phyloP scores from a whole-genome alignment of 2,329 filamentous ascomycete genomes.

The Geosmithia morbida region DNA sequence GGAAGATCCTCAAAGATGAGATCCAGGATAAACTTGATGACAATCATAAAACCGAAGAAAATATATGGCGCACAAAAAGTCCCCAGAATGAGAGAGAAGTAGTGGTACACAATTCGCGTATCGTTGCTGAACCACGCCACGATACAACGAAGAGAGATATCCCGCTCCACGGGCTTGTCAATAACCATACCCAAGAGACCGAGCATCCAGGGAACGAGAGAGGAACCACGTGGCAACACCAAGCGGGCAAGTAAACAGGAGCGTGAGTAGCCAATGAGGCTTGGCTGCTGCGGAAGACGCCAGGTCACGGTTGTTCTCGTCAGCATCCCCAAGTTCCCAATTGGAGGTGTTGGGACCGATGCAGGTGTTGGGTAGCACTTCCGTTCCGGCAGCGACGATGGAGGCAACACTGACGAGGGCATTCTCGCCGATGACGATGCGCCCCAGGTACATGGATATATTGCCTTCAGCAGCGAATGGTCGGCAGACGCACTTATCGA shows the following conservation, averaged over 20 bases:
- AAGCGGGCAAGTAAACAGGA: constrained; percentile 27
- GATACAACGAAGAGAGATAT: constrained; percentile 22
- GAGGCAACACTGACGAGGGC: constrained; percentile 31
- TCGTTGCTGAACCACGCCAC: constrained; percentile 33
- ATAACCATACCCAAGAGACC: constrained; percentile 30
- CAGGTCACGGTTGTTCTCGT: constrained; percentile 30
- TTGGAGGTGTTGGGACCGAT: constrained; percentile 43
- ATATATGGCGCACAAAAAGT: constrained; percentile 25
- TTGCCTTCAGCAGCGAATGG: constrained; percentile 42
- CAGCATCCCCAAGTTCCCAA: constrained; percentile 34
- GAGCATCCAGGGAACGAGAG: constrained; percentile 27
- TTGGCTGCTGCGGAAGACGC: constrained; percentile 19
- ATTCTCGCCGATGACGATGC: constrained; percentile 32
- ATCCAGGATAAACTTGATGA: constrained; percentile 25
- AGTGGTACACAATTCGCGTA: constrained; percentile 32
- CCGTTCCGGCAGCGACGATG: constrained; percentile 33
- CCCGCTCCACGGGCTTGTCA: constrained; percentile 14
- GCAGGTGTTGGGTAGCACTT: constrained; percentile 31
- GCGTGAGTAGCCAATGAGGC: constrained; percentile 27
- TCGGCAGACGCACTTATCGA: constrained; percentile 32
- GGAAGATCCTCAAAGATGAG: constrained; percentile 19
- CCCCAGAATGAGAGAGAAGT: constrained; percentile 27
- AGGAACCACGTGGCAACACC: constrained; percentile 22
- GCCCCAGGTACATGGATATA: constrained; percentile 40
- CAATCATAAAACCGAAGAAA: constrained; percentile 24